phyloP scores from a whole-genome alignment of 805 yeast species.

The Novakomyces olei region DNA sequence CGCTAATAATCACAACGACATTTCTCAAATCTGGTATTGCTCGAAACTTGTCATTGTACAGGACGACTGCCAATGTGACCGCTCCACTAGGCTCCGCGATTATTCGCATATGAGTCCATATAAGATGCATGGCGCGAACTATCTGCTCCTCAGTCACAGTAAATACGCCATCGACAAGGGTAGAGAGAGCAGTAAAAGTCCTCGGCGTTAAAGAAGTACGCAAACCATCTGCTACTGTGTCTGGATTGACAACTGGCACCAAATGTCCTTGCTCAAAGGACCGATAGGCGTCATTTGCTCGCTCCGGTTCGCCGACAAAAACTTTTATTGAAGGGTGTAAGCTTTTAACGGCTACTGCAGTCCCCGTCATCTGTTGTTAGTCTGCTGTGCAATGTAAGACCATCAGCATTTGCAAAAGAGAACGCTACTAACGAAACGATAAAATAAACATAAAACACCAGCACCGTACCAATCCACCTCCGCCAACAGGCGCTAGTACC shows the following conservation, averaged over 20 bases:
- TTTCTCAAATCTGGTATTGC: conserved; percentile 7
- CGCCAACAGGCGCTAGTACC: conserved; percentile 31
- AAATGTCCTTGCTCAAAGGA: conserved; percentile 9
- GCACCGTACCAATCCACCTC: conserved; percentile 31
- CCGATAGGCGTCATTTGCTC: conserved; percentile 11
- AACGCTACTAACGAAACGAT: too few relatives aligned
- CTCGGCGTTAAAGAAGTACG: conserved; percentile 11
- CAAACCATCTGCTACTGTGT: conserved; percentile 12
- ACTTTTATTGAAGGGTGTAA: conserved; percentile 8
- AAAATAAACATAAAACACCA: too few relatives aligned
- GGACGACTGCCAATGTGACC: conserved; percentile 9
- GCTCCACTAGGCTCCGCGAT: conserved; percentile 12
- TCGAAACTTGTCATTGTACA: too few relatives aligned
- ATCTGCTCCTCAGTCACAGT: conserved; percentile 10
- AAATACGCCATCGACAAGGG: conserved; percentile 9
- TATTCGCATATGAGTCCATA: conserved; percentile 11
- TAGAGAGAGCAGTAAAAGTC: conserved; percentile 10
- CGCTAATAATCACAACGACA: conserved; percentile 4
- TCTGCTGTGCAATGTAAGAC: too few relatives aligned
- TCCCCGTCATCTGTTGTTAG: too few relatives aligned
- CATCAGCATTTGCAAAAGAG: too few relatives aligned
- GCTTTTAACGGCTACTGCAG: conserved; percentile 10
- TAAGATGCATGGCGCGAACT: conserved; percentile 8
- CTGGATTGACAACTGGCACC: conserved; percentile 8
- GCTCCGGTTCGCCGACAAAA: conserved; percentile 12